Conservation (phyloP, 805 yeast species). For the Teunomyces gatunensis region DNA sequence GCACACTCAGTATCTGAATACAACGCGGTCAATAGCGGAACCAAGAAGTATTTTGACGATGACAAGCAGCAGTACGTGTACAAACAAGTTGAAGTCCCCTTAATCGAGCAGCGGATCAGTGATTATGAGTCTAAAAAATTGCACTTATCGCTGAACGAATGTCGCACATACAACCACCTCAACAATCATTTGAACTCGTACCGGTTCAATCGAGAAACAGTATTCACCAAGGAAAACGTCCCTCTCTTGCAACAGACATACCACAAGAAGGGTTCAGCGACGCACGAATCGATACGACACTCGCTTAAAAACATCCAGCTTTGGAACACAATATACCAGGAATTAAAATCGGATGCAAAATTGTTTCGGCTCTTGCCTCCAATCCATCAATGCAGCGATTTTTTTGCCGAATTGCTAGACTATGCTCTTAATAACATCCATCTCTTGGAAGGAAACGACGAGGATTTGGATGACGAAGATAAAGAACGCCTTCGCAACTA, state of each 20-base stretch:
- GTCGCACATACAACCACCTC: conserved; percentile 5
- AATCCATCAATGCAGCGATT: conserved; percentile 14
- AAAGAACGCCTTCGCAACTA: conserved; percentile 9
- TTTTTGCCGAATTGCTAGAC: conserved; percentile 23
- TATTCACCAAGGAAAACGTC: conserved; percentile 11
- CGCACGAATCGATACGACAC: neutral
- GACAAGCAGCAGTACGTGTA: conserved; percentile 8
- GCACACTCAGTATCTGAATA: neutral
- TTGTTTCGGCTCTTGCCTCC: conserved; percentile 12
- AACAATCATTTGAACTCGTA: conserved; percentile 11
- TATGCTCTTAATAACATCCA: conserved; percentile 18
- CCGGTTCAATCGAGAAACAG: conserved; percentile 4
- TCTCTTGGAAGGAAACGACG: conserved; percentile 9
- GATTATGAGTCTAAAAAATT: conserved; percentile 11
- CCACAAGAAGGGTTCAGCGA: conserved; percentile 11
- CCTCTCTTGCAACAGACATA: conserved; percentile 14
- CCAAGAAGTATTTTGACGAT: conserved; percentile 13
- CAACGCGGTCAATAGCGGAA: neutral
- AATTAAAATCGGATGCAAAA: conserved; percentile 19
- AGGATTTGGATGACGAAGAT: conserved; percentile 6
- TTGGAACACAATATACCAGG: conserved; percentile 33
- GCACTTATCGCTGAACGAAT: conserved; percentile 7
- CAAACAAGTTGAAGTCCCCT: conserved; percentile 7
- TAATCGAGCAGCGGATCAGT: conserved; percentile 10
- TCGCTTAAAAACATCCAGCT: conserved; percentile 14